Evolutionary conservation across 2,329 filamentous ascomycete genomes (phyloP).

Genomic region (Fusarium musae): DNA sequence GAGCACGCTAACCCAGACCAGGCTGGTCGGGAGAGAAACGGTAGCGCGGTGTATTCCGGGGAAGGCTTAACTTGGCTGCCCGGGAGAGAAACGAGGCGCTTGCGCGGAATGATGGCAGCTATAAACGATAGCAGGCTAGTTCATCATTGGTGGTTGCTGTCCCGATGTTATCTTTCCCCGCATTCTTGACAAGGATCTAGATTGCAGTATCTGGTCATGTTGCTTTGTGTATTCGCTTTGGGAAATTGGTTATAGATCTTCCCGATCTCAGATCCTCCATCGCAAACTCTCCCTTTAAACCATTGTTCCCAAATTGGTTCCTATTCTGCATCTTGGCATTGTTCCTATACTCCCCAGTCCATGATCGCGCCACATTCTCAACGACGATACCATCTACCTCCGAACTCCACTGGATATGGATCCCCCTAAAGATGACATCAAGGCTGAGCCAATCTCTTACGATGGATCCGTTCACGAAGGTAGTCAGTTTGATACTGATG

Average conservation of each 20-base stretch:
- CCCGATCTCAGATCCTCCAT: background rate
- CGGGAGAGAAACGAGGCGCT: background rate
- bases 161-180: background rate
- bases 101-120: background rate
- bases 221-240: background rate
- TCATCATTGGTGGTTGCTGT: background rate
- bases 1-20: background rate
- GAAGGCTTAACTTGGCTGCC: background rate
- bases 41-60: background rate
- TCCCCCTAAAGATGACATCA: background rate
- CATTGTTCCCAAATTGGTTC: background rate
- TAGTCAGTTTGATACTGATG: background rate
- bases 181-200: constrained; percentile 2
- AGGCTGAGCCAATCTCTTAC: background rate
- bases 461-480: background rate
- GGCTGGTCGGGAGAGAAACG: background rate
- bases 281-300: background rate
- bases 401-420: background rate
- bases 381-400: background rate
- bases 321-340: background rate
- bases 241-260: background rate
- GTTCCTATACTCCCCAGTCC: background rate
- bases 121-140: background rate
- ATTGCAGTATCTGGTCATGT: background rate
- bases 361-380: background rate